Conservation (phyloP, 306 rosid species). For the Erythrophleum fordii region DNA sequence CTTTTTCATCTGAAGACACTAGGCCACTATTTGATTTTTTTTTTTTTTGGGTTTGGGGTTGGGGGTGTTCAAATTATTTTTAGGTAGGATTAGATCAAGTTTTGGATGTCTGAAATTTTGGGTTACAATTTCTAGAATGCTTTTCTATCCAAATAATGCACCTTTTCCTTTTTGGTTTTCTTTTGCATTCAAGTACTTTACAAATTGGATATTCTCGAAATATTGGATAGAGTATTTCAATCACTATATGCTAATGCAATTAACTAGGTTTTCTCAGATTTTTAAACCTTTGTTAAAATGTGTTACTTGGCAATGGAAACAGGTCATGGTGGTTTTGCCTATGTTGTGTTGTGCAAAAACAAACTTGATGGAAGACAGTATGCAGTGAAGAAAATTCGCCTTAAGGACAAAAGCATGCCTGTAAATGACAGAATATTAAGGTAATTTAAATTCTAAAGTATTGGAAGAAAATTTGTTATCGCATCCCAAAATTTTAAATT, state of each 20-base stretch:
- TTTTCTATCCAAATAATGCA: slow-evolving; percentile 15
- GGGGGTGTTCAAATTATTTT: not conserved
- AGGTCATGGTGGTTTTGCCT: slow-evolving; percentile 99
- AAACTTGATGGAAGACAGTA: slow-evolving; percentile 95
- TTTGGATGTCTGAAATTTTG: slow-evolving; percentile 28
- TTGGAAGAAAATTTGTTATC: slow-evolving; percentile 17
- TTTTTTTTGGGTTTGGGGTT: not conserved
- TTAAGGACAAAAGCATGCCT: slow-evolving; percentile 84
- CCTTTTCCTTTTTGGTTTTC: not conserved
- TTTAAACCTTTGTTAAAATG: slow-evolving; percentile 25
- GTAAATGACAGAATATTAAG: slow-evolving; percentile 83
- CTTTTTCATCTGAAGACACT: slow-evolving; percentile 3
- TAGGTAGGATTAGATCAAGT: not conserved
- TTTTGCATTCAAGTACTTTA: not conserved
- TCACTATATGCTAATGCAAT: slow-evolving; percentile 13
- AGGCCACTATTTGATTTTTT: not conserved
- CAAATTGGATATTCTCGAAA: not conserved
- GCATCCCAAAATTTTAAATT: not conserved
- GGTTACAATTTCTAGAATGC: slow-evolving; percentile 23
- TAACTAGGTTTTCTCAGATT: slow-evolving; percentile 34
- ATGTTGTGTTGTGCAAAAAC: slow-evolving; percentile 91
- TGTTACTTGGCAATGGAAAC: slow-evolving; percentile 35
- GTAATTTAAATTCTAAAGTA: slow-evolving; percentile 48
- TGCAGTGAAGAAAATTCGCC: slow-evolving; percentile 94
- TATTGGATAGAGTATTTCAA: slow-evolving; percentile 10